Percentiles rank a stretch among this genome's conserved stretches.
Conservation (phyloP, 306 rosid species). For the Rubus idaeus region DNA sequence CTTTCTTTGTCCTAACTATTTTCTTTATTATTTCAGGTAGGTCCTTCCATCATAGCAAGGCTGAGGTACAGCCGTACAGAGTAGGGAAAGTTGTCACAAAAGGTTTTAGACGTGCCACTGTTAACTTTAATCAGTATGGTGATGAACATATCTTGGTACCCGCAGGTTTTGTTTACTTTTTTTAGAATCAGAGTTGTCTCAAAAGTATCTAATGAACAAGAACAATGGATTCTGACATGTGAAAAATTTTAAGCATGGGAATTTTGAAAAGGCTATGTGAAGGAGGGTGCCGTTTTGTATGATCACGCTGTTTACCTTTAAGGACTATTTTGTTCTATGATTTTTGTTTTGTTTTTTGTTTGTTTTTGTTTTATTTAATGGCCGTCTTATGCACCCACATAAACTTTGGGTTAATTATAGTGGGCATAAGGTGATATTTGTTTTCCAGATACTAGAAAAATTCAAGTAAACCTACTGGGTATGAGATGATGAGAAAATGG, state of each 20-base stretch:
- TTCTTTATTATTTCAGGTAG: conserved; percentile 54
- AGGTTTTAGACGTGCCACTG: neutral
- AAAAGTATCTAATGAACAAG: neutral
- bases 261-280: neutral
- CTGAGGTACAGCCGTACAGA: neutral
- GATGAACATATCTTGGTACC: neutral
- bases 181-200: neutral
- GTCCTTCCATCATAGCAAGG: neutral
- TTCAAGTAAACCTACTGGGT: neutral
- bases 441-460: too few relatives aligned
- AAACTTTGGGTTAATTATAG: neutral
- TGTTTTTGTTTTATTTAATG: neutral
- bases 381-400: neutral
- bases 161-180: neutral
- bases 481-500: neutral
- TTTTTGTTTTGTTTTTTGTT: neutral
- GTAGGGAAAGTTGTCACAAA: neutral
- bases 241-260: neutral
- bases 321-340: neutral
- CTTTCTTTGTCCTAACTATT: neutral
- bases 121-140: conserved; percentile 3
- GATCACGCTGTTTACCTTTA: neutral
- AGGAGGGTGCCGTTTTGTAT: neutral
- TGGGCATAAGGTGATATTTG: too few relatives aligned
- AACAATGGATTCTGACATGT: neutral